Percentiles rank a stretch among this genome's conserved stretches.
Evolutionary conservation across 768 basidiomycete genomes (phyloP).

Genomic region (Scleroderma bovista): DNA sequence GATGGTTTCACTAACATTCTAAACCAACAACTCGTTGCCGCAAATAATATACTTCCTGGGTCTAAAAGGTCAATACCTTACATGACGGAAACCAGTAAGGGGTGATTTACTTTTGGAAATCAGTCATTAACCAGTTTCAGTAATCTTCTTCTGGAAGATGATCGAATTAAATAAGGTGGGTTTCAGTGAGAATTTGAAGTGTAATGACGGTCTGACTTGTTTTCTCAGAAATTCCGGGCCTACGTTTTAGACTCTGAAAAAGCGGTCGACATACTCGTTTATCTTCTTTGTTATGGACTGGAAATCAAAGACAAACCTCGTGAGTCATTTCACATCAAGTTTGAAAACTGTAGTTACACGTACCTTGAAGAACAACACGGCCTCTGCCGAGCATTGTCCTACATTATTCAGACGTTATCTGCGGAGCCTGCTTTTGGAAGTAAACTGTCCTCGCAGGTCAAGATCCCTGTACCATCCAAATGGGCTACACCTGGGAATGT

Average conservation of each 20-base stretch:
- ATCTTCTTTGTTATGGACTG: conserved; percentile 74
- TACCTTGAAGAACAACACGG: conserved; percentile 77
- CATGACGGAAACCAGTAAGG: conserved; percentile 74
- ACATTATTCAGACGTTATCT: conserved; percentile 87
- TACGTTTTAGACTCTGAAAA: conserved; percentile 78
- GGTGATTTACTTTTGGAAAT: background rate
- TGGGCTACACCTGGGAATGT: conserved; percentile 69
- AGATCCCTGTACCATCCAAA: conserved; percentile 64
- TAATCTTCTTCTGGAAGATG: conserved; percentile 85
- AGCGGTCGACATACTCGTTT: conserved; percentile 69
- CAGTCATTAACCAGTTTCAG: conserved; percentile 33
- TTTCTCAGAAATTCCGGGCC: conserved; percentile 81
- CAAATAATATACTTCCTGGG: conserved; percentile 76
- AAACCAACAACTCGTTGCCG: conserved; percentile 69
- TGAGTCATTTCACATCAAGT: conserved; percentile 34
- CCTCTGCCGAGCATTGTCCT: conserved; percentile 81
- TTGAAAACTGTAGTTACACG: conserved; percentile 3
- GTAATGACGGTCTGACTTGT: conserved; percentile 1
- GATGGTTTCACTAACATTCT: conserved; percentile 64
- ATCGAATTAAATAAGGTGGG: conserved; percentile 87
- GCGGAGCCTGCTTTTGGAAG: conserved; percentile 74
- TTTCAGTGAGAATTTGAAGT: background rate
- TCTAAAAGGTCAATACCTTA: conserved; percentile 81
- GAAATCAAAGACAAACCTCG: conserved; percentile 94
- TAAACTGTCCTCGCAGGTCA: conserved; percentile 62